Evolutionary conservation across 1,284 basidiomycete species (phyloP), one percentile per base, ranked within the genome.

Genomic region (Ceraceosorus guamensis): DNA sequence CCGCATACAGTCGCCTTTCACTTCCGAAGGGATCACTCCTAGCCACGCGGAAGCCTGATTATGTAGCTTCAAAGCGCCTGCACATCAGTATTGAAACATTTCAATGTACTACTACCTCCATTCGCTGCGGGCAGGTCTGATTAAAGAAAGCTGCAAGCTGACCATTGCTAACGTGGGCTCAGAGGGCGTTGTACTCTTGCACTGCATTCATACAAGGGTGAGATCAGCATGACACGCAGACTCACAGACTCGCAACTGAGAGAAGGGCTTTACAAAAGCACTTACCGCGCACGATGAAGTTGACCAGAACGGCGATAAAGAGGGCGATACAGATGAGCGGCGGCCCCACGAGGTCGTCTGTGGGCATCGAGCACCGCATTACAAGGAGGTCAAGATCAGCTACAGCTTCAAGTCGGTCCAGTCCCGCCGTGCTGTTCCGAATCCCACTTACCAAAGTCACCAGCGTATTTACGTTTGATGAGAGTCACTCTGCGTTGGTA

Each of bases 401-500:
- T n/a, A 48, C 8, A 48, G 8, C 8, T 16, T 8, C 18, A 48
- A 8, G 18, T 6, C 24, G 13, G 24, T 11, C 46, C 13, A 48
- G 6, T 11, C n/a, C 4, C 30, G 44, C 8, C 8, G 44, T 8
- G 16, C 44, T 8, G 4, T 4, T 45, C 4, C 8, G 16, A n/a
- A n/a, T n/a, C n/a, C 3, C 3, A 16, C 50, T 45, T 58, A 91
- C 90, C 90, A 71, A 96, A 95, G 70, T 87, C 85, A 2, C 89
- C 89, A n/a, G 90, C 86, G 78, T 92, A 88, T 52, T 91, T 82
- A 61, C 86, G 84, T 33, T 88, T 87, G 68, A 98, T 97, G 83
- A 91, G 85, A 47, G 87, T 87, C 53, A 97, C 85, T 48, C 93
- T 84, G 62, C 85, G 83, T 75, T 96, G 90, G 77, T 93, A 96